Base-by-base conservation (phyloP, 331 rosid species). In the Telfairia occidentalis region DNA sequence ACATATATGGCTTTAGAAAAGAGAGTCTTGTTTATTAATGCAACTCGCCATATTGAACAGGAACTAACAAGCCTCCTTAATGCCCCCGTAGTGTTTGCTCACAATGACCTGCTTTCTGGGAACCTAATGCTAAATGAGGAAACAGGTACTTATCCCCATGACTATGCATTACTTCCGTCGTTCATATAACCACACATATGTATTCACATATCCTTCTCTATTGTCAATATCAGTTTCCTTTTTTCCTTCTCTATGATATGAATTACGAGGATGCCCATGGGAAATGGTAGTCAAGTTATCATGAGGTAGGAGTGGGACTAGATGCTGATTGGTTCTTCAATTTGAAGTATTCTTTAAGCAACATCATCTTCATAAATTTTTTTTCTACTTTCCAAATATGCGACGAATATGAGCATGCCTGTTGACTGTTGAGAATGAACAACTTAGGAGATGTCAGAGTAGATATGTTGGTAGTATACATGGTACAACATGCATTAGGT, bases 101-200 rank as follows among this genome's bases (percentile, higher is more conserved):
- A 95, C 85, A 92, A 92, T 78, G 99, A 95, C 86, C 85, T 95
- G 83, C 96, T 95, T 48, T 88, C 97, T 71, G 98, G 97, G 85
- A 95, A 95, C 83, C 79, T 95, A 76, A 95, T 95, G 98, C 77
- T 88, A 34, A 92, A 86, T 82, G 85, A 86, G 28, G 90, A 90
- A 81, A 87, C 91, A 92, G 98, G 98, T 92, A 91, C n/a, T n/a
- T n/a, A n/a, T 73, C 38, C n/a, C 37, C 32, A 63, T 21, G 12
- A 30, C 54, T 57, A 23, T 23, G 38, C 6, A 35, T n/a, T 61
- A 10, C 29, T 64, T 64, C 18, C 71, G 1, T 64, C 28, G 45
- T 37, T 64, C 7, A n/a, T 35, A n/a, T 63, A 63, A 6, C 5
- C 9, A 50, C 21, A 23, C 30, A 19, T 54, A 9, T 23, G 30